Base-by-base conservation (phyloP, 768 basidiomycete species). In the Cubamyces sp. region DNA sequence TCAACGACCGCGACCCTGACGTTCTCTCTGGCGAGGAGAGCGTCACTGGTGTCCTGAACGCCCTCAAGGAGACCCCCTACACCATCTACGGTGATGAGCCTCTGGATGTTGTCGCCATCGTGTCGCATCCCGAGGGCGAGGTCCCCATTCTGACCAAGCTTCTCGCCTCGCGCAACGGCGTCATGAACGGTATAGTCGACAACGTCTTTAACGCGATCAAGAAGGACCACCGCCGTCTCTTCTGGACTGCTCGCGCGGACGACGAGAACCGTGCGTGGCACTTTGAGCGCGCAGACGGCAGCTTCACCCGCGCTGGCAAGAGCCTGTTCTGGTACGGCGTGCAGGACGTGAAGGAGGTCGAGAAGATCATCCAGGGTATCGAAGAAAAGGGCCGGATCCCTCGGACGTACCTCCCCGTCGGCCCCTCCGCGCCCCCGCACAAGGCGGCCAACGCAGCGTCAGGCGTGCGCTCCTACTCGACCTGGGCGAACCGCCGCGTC, bases 71-170 rank as follows among this genome's bases (percentile, higher is more conserved):
- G 66, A 84, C 87, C 0, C 92, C 94, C 0, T 96, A 89, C 81
- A 94, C 93, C 16, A 88, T 99, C 69, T 98, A 98, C 74, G 96
- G 94, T n/a, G 96, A 99, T 74, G 97, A 99, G 74, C 94, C 95
- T 9, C 84, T 98, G 64, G 96, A 99, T 69, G 94, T 92, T 40
- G 82, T 99, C 53, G 97, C 96, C 21, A 87, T 99, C 62, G 94
- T 99, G 40, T 88, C 92, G 5, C 93, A 94, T 74, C 96, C 97
- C 1, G 84, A 87, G 47, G 94, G 87, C 66, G 90, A 98, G 76
- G 79, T 83, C 3, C 93, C 97, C 6, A 89, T 99, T 40, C 84
- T 99, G 83, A 94, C 91, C 62, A 96, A 97, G 74, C 86, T 98
- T 70, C 84, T 98, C 56, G 77, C 95, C 4, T 93, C 93, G 19